Percentiles rank a stretch among this genome's conserved stretches.
These are phyloP conservation scores for bread wheat (Triticum aestivum) DNA, from an alignment of 176 grass and related monocot species.

Conservation along the genomic window IWGSC_CS_RefSeq_v2.1 NC_057808.1:288308509-288309008, in stretches of 20 bases:
- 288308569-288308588: constrained; percentile 20
- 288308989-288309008: not conserved
- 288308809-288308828: constrained; percentile 51
- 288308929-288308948: not conserved
- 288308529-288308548: constrained; percentile 39
- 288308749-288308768: constrained; percentile 67
- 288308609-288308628: constrained; percentile 42
- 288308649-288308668: constrained; percentile 36
- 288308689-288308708: constrained; percentile 29
- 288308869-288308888: not conserved
- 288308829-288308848: constrained; percentile 63
- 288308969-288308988: not conserved
- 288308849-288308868: constrained; percentile 14
- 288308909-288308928: not conserved
- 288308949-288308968: not conserved
- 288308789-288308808: constrained; percentile 66
- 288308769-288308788: constrained; percentile 64
- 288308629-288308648: constrained; percentile 28
- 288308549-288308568: constrained; percentile 38
- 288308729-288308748: constrained; percentile 61
- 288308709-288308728: constrained; percentile 53
- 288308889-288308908: not conserved
- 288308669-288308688: constrained; percentile 38
- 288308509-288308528: constrained; percentile 40
- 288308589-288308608: constrained; percentile 29